Conservation (phyloP, 345 rosid genomes). For the Moricandia moricandioides region DNA sequence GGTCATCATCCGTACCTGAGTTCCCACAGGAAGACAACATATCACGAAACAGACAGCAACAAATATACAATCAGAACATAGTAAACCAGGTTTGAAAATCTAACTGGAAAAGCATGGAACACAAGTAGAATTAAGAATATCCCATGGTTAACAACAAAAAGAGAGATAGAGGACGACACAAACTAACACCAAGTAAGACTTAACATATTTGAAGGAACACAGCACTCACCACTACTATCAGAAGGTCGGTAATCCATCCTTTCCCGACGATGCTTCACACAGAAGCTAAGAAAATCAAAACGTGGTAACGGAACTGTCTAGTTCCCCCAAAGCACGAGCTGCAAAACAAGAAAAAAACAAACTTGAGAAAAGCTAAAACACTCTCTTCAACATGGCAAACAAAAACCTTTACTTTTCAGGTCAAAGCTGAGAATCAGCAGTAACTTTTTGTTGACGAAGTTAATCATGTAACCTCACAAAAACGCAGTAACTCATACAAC, state of each 20-base stretch:
- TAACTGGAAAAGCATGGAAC: background rate
- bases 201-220: constrained; percentile 3
- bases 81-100: background rate
- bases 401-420: background rate
- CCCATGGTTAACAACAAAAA: background rate
- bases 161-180: background rate
- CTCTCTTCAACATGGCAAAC: background rate
- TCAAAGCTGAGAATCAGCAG: background rate
- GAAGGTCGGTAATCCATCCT: constrained; percentile 57
- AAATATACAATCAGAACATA: background rate
- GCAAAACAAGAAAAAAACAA: constrained; percentile 17
- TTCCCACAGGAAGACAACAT: constrained; percentile 4
- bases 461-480: background rate
- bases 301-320: constrained; percentile 16
- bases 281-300: constrained; percentile 9
- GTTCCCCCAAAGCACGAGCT: constrained; percentile 19
- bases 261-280: constrained; percentile 19
- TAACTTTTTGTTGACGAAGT: background rate
- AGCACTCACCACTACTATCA: constrained; percentile 67
- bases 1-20: constrained; percentile 97
- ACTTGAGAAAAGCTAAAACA: background rate
- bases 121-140: background rate
- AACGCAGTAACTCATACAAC: background rate
- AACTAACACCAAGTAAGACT: background rate
- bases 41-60: background rate